These are phyloP conservation scores for Plicaturopsis crispa DNA, from an alignment of 768 basidiomycete species.

Conservation along the genomic window DNA sequence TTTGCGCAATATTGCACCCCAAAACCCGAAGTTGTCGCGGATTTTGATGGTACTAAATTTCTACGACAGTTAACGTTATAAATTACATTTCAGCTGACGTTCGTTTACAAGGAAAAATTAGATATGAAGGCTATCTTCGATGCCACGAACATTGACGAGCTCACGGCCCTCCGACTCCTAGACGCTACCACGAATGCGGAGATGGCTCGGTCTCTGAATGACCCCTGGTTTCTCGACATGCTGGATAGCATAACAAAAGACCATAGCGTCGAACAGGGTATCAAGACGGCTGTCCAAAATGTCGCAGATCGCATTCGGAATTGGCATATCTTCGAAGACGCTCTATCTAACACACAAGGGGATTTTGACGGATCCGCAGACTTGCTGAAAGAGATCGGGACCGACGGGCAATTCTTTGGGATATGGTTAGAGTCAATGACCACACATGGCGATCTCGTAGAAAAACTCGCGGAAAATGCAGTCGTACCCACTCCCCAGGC, in stretches of 20 bases:
- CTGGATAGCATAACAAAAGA: slow-evolving; percentile 30
- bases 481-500: slow-evolving; percentile 22
- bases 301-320: slow-evolving; percentile 43
- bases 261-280: slow-evolving; percentile 28
- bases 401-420: slow-evolving; percentile 61
- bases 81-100: not conserved
- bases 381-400: slow-evolving; percentile 53
- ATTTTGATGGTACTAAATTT: slow-evolving; percentile 39
- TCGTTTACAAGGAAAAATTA: slow-evolving; percentile 41
- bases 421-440: slow-evolving; percentile 69
- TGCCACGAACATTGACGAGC: slow-evolving; percentile 41
- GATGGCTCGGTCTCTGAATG: slow-evolving; percentile 46
- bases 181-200: slow-evolving; percentile 62
- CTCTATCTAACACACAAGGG: slow-evolving; percentile 43
- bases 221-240: slow-evolving; percentile 31
- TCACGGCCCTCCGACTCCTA: slow-evolving; percentile 46
- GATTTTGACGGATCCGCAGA: slow-evolving; percentile 40
- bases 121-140: slow-evolving; percentile 51
- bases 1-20: slow-evolving; percentile 57
- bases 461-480: slow-evolving; percentile 35
- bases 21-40: slow-evolving; percentile 40
- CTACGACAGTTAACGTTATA: slow-evolving; percentile 24
- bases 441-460: slow-evolving; percentile 43
- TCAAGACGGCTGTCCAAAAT: slow-evolving; percentile 37
- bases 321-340: slow-evolving; percentile 57